Evolutionary conservation across 768 basidiomycete species (phyloP).

Genomic region (Suillus bovinus): DNA sequence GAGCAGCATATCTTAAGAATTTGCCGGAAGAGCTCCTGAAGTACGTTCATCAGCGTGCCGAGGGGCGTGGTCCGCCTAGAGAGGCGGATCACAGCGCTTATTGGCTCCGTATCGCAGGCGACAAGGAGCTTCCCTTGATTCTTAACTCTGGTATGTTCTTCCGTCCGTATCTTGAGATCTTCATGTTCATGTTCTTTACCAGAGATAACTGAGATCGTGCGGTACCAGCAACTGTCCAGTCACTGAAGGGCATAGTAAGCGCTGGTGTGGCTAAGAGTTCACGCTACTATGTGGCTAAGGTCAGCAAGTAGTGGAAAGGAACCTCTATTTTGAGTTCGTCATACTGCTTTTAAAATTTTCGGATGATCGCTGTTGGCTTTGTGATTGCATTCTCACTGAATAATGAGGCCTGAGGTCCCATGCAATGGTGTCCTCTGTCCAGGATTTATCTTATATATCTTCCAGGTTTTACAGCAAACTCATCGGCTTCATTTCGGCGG

Average conservation of each 20-base stretch:
- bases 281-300: slow-evolving; percentile 73
- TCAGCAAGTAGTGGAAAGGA: slow-evolving; percentile 80
- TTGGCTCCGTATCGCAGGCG: slow-evolving; percentile 71
- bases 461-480: no score
- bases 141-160: slow-evolving; percentile 52
- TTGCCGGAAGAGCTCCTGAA: slow-evolving; percentile 68
- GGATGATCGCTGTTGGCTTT: no score
- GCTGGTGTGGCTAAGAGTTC: slow-evolving; percentile 80
- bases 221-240: slow-evolving; percentile 80
- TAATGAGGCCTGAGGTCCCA: no score
- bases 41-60: slow-evolving; percentile 45
- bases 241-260: slow-evolving; percentile 84
- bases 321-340: slow-evolving; percentile 17
- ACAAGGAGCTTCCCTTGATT: slow-evolving; percentile 52
- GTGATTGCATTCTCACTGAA: no score
- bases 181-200: slow-evolving; percentile 4
- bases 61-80: slow-evolving; percentile 34
- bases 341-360: no score
- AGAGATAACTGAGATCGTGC: slow-evolving; percentile 82
- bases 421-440: no score
- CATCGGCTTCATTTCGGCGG: no score
- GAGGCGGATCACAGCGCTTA: slow-evolving; percentile 74
- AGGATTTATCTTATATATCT: no score
- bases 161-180: background rate
- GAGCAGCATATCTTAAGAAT: slow-evolving; percentile 75